Conservation (phyloP, 352 stramenopile species). For the Phytophthora parvispora region DNA sequence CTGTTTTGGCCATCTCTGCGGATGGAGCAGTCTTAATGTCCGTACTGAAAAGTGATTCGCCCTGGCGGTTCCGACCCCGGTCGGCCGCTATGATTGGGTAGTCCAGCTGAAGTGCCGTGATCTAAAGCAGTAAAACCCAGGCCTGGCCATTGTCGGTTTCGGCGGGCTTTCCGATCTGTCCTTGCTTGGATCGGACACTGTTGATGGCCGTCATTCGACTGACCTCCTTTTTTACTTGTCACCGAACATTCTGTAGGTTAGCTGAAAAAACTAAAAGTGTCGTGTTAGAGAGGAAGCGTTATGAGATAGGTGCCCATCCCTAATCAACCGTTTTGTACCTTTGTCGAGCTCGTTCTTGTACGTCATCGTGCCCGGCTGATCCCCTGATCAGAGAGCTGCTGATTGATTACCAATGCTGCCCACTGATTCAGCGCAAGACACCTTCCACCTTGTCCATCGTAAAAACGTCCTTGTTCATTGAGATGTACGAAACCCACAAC, state of each 20-base stretch:
- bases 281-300: too few relatives aligned
- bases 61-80: conserved; percentile 6
- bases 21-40: conserved; percentile 8
- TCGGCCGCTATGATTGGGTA: not conserved
- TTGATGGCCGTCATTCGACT: conserved; percentile 6
- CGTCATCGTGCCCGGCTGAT: too few relatives aligned
- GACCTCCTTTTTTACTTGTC: conserved; percentile 23
- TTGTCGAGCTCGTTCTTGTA: too few relatives aligned
- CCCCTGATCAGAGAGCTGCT: too few relatives aligned
- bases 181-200: not conserved
- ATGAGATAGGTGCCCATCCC: too few relatives aligned
- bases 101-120: conserved; percentile 2
- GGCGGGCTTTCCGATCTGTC: conserved; percentile 1
- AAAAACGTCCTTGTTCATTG: conserved; percentile 6
- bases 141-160: not conserved
- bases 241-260: conserved; percentile 9
- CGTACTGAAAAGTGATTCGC: conserved; percentile 1
- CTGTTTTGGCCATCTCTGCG: conserved; percentile 4
- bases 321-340: too few relatives aligned
- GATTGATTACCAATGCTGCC: too few relatives aligned
- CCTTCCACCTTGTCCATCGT: conserved; percentile 15
- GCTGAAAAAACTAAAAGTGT: too few relatives aligned
- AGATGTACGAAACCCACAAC: conserved; percentile 21
- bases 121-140: conserved; percentile 17
- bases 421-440: not conserved